Evolutionary conservation across 345 rosid species (phyloP).

Genomic region (Geranium brycei): DNA sequence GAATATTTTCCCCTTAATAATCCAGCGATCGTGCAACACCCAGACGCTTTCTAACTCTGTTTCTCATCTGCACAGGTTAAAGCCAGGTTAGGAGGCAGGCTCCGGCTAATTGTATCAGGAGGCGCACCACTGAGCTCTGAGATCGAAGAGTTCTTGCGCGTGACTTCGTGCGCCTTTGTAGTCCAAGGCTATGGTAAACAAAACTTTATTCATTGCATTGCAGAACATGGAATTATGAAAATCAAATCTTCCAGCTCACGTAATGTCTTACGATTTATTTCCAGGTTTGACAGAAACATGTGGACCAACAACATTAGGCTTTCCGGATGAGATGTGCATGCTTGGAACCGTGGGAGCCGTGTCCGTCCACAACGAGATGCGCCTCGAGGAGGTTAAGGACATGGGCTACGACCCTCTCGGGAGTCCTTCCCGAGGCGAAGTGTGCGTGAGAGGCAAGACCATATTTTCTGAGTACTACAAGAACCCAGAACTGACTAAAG

Average conservation of each 20-base stretch:
- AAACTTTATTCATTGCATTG: not conserved
- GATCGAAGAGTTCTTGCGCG: conserved; percentile 89
- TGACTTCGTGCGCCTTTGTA: conserved; percentile 73
- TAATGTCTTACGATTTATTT: not conserved
- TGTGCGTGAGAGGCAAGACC: conserved; percentile 70
- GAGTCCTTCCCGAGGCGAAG: conserved; percentile 67
- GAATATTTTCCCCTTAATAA: no score
- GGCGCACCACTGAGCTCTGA: conserved; percentile 84
- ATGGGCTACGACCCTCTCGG: conserved; percentile 88
- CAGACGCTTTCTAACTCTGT: not conserved
- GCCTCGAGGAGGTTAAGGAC: conserved; percentile 82
- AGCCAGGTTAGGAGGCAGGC: conserved; percentile 75
- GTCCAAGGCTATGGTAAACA: conserved; percentile 83
- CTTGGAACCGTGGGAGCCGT: conserved; percentile 64
- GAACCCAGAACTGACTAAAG: conserved; percentile 65
- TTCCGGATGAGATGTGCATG: conserved; percentile 93
- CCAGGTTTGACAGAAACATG: conserved; percentile 90
- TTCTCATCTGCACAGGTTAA: conserved; percentile 39
- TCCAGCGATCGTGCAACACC: no score
- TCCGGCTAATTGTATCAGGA: conserved; percentile 71
- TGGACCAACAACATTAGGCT: conserved; percentile 62
- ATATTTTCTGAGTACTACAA: conserved; percentile 75
- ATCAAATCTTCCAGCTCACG: not conserved
- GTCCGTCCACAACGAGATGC: conserved; percentile 54
- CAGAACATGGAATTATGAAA: no score